Percentiles rank a stretch among this genome's conserved stretches.
phyloP scores from a whole-genome alignment of 805 yeast genomes.

The Saccharomycopsis capsularis region DNA sequence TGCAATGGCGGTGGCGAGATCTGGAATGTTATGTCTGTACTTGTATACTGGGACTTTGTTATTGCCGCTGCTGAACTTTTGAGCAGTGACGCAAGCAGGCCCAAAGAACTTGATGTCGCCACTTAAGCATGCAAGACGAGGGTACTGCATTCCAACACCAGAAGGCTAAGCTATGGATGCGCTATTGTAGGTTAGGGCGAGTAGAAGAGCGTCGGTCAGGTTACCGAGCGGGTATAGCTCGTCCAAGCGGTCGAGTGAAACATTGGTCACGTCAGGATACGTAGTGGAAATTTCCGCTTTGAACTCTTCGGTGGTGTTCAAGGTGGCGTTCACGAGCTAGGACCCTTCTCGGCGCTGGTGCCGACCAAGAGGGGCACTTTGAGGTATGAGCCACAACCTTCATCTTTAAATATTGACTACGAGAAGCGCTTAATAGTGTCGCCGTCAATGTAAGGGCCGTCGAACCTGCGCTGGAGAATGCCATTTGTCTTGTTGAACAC shows the following conservation, averaged over 20 bases:
- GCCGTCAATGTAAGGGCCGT: neutral
- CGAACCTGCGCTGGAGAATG: neutral
- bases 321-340: neutral
- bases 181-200: neutral
- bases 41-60: neutral
- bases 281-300: neutral
- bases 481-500: neutral
- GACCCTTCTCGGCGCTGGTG: neutral
- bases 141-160: neutral
- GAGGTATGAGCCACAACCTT: neutral
- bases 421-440: neutral
- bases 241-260: neutral
- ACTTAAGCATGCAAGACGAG: neutral
- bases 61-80: neutral
- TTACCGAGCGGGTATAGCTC: neutral
- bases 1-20: neutral
- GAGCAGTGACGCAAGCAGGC: neutral
- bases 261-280: neutral
- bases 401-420: neutral
- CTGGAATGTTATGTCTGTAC: neutral
- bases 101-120: neutral
- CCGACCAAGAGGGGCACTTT: neutral
- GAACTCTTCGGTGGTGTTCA: neutral
- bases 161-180: neutral
- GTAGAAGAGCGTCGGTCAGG: neutral